Conservation (phyloP, 345 rosid genomes). For the Hevea brasiliensis region DNA sequence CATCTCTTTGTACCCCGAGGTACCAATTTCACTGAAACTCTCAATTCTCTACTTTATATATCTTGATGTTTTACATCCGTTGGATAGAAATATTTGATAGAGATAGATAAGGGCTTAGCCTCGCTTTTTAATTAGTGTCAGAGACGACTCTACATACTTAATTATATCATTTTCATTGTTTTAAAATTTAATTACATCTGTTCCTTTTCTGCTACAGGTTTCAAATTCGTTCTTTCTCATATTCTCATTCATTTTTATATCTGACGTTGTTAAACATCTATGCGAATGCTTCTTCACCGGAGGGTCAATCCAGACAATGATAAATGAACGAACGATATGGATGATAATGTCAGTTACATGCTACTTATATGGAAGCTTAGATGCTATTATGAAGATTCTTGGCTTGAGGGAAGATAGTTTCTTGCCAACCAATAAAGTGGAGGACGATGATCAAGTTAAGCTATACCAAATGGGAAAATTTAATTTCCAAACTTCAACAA, state of each 20-base stretch:
- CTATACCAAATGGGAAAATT: conserved; percentile 36
- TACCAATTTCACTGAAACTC: too few relatives aligned
- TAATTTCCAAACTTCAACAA: conserved; percentile 36
- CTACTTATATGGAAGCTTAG: conserved; percentile 26
- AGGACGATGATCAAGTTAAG: conserved; percentile 24
- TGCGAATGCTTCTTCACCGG: conserved; percentile 26
- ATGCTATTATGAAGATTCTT: conserved; percentile 30
- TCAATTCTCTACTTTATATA: too few relatives aligned
- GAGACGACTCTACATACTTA: too few relatives aligned
- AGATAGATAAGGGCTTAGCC: too few relatives aligned
- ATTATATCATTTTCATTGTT: too few relatives aligned
- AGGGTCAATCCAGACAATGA: conserved; percentile 22
- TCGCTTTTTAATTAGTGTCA: too few relatives aligned
- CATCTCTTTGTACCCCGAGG: conserved; percentile 44
- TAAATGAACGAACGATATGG: conserved; percentile 40
- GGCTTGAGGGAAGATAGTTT: conserved; percentile 40
- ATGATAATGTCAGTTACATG: conserved; percentile 40
- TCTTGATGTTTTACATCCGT: too few relatives aligned
- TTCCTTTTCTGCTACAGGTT: conserved; percentile 24
- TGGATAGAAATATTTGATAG: too few relatives aligned
- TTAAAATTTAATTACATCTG: too few relatives aligned
- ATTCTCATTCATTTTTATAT: conserved; percentile 31
- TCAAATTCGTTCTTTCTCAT: conserved; percentile 21
- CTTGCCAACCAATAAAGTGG: conserved; percentile 39
- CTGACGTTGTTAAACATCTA: conserved; percentile 20